These are phyloP conservation scores for Neobulgaria alba DNA, from an alignment of 2,329 filamentous ascomycete species.

Conservation along the genomic window DNA sequence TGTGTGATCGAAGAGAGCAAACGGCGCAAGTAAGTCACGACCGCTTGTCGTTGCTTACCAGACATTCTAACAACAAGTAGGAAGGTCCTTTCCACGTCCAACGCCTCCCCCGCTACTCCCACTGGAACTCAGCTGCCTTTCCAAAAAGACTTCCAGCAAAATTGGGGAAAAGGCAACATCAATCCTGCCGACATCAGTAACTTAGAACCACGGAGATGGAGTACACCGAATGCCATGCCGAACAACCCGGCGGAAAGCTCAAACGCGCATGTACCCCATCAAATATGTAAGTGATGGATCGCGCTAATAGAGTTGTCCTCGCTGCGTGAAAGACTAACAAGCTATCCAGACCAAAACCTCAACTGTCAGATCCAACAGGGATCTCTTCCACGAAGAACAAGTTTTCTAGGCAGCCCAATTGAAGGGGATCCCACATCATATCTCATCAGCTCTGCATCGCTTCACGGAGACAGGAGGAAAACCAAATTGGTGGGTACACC, in stretches of 20 bases:
- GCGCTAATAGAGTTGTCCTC: too few relatives aligned
- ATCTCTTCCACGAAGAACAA: slow-evolving; percentile 11
- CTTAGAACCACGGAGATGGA: slow-evolving; percentile 19
- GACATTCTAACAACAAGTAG: too few relatives aligned
- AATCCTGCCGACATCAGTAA: slow-evolving; percentile 24
- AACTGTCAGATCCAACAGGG: slow-evolving; percentile 17
- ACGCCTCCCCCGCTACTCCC: too few relatives aligned
- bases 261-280: slow-evolving; percentile 23
- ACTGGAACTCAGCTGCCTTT: slow-evolving; percentile 11
- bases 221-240: slow-evolving; percentile 14
- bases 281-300: slow-evolving; percentile 25
- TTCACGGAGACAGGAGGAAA: slow-evolving; percentile 21
- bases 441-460: slow-evolving; percentile 21
- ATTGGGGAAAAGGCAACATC: slow-evolving; percentile 18
- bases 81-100: too few relatives aligned
- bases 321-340: too few relatives aligned
- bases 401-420: slow-evolving; percentile 11
- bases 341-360: slow-evolving; percentile 20
- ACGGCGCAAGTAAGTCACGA: slow-evolving; percentile 58
- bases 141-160: slow-evolving; percentile 6
- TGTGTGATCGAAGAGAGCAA: slow-evolving; percentile 53
- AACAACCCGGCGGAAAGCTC: slow-evolving; percentile 15
- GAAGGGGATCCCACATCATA: slow-evolving; percentile 11
- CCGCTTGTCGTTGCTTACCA: too few relatives aligned
- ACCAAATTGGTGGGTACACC: slow-evolving; percentile 18